Evolutionary conservation across 129 eudicot genomes (phyloP), one percentile per base, ranked within the genome.

Genomic region (Pittosporum tobira): DNA sequence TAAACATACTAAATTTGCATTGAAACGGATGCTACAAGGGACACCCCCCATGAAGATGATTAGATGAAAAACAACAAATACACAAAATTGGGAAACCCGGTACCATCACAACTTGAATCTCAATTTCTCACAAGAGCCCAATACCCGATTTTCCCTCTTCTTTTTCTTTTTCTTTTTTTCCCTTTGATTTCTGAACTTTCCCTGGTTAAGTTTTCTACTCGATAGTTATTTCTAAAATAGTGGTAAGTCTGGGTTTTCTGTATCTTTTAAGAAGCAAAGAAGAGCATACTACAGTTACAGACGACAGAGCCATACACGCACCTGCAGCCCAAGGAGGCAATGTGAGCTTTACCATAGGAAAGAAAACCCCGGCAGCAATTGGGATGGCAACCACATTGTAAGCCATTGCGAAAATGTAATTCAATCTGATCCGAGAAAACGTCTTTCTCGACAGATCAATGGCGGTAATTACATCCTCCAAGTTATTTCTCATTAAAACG

Each of bases 281-380:
- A 18, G 96, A 88, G 59, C 96, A 88, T 0, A 88, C 96, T 19
- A 88, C 96, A 64, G 82, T 88, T 22, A 88, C 87, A 38, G 96
- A 88, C 5, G 96, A 88, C 20, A 88, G 57, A 1, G 96, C 96
- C 96, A 88, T 88, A 65, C 96, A 88, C 0, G 96, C 96, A 66
- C 96, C 96, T 12, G 94, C 96, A 9, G 78, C 94, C 96, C 96
- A 88, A 1, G 96, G 96, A 0, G 96, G 96, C 73, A 88, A 64
- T 78, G 68, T 69, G 26, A 88, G 6, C 65, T 44, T 51, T 7
- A 88, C 46, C 87, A 75, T 84, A 0, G 96, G 96, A 29, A 64
- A 88, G 70, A 88, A 79, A 38, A 76, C 77, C 31, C 96, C 96
- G n/a, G 96, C 94, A 24, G 96, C 96, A 59, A 88, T 66, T 0